phyloP scores from a whole-genome alignment of 1,139 yeast genomes.

The Diutina neorugosa region DNA sequence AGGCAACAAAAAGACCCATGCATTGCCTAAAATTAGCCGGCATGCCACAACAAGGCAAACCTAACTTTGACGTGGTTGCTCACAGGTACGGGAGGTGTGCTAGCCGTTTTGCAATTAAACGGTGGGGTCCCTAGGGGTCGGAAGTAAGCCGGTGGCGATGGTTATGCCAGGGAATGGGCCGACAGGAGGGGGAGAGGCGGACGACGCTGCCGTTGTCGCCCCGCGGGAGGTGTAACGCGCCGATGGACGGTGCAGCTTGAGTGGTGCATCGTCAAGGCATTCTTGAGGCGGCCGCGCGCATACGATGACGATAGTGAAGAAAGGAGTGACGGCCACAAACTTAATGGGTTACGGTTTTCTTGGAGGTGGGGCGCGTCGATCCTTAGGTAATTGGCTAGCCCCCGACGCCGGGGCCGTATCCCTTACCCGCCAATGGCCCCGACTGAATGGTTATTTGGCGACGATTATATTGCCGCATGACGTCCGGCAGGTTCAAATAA shows the following conservation, averaged over 20 bases:
- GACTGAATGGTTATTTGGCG: no score
- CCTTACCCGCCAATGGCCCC: neutral
- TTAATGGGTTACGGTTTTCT: neutral
- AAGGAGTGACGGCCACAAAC: neutral
- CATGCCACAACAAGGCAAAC: neutral
- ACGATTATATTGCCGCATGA: neutral
- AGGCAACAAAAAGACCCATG: neutral
- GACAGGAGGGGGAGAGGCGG: neutral
- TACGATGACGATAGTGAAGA: neutral
- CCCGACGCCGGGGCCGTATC: neutral
- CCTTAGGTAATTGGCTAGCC: neutral
- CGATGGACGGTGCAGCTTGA: neutral
- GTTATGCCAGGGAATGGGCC: neutral
- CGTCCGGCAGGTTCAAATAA: neutral
- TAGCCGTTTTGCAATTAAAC: no score
- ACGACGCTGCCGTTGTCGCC: neutral
- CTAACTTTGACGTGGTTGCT: neutral
- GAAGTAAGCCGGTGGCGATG: neutral
- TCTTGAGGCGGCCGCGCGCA: neutral
- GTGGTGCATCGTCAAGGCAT: neutral
- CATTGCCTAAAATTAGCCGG: neutral
- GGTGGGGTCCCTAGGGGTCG: neutral
- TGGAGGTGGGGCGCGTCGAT: neutral
- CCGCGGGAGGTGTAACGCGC: neutral
- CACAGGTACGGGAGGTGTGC: no score